These are phyloP conservation scores for Chaetoscypha palmicola DNA, from an alignment of 2,329 filamentous ascomycete species.

Conservation along the genomic window DNA sequence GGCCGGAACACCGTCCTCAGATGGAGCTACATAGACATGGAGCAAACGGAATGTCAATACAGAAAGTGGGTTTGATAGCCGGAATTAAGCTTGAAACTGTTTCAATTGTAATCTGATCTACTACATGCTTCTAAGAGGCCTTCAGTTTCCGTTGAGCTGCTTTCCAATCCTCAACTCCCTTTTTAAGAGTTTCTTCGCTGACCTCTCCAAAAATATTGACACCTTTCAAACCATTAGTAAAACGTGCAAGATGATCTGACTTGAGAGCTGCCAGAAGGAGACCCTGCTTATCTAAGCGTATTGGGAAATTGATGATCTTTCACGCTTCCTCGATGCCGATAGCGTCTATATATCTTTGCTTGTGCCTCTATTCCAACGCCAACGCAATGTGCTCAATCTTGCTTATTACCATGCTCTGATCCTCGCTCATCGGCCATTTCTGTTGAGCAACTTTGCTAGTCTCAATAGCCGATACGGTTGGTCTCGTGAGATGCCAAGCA, in stretches of 20 bases:
- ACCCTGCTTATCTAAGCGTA: too few relatives aligned
- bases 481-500: constrained; percentile 7
- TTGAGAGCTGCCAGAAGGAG: too few relatives aligned
- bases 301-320: constrained; percentile 36
- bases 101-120: too few relatives aligned
- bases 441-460: constrained; percentile 28
- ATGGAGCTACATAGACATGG: too few relatives aligned
- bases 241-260: too few relatives aligned
- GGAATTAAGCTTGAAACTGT: too few relatives aligned
- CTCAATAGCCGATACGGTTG: constrained; percentile 13
- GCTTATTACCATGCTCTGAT: constrained; percentile 33
- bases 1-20: too few relatives aligned
- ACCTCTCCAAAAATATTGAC: constrained; percentile 39
- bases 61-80: too few relatives aligned
- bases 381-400: constrained; percentile 32
- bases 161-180: constrained; percentile 33
- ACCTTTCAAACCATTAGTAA: too few relatives aligned
- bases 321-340: constrained; percentile 37
- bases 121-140: too few relatives aligned
- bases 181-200: constrained; percentile 32
- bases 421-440: constrained; percentile 30
- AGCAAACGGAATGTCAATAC: too few relatives aligned
- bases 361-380: constrained; percentile 42
- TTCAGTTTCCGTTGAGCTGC: constrained; percentile 28
- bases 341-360: constrained; percentile 37